Evolutionary conservation across 768 basidiomycete species (phyloP).

Genomic region (Lactarius trivialis): DNA sequence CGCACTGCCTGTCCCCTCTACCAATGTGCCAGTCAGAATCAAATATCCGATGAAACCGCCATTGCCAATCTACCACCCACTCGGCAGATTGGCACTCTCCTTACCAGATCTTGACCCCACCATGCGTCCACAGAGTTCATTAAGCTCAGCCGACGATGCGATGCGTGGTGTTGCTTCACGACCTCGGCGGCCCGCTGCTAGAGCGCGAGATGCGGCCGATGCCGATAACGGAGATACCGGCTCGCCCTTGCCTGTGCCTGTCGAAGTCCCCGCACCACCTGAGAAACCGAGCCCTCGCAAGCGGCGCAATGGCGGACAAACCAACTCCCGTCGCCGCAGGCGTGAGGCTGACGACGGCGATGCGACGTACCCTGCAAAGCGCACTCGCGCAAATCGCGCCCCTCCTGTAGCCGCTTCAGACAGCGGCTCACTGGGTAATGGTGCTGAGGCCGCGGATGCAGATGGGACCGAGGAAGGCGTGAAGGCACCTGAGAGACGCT

Average conservation of each 20-base stretch:
- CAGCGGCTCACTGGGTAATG: conserved; percentile 18
- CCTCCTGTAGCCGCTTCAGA: conserved; percentile 11
- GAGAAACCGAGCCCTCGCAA: conserved; percentile 24
- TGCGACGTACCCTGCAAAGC: conserved; percentile 24
- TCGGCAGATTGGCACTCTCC: conserved; percentile 20
- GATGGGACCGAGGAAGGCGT: conserved; percentile 19
- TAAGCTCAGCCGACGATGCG: conserved; percentile 8
- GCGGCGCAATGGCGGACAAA: conserved; percentile 19
- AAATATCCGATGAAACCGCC: conserved; percentile 20
- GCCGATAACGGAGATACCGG: conserved; percentile 8
- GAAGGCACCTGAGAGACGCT: conserved; percentile 20
- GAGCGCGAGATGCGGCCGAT: conserved; percentile 19
- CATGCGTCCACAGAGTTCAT: neutral
- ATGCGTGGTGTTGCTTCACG: conserved; percentile 12
- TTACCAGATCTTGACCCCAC: conserved; percentile 22
- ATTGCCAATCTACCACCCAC: conserved; percentile 22
- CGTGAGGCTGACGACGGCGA: conserved; percentile 24
- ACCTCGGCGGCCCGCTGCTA: conserved; percentile 18
- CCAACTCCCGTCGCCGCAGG: conserved; percentile 19
- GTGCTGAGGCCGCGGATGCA: conserved; percentile 12
- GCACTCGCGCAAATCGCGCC: conserved; percentile 20
- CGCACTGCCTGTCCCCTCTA: conserved; percentile 1
- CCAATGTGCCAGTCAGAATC: neutral
- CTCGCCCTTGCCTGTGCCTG: conserved; percentile 10
- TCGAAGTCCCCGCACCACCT: neutral